Evolutionary conservation across 2,329 filamentous ascomycete genomes (phyloP).

Genomic region (Rachicladosporium sp.): DNA sequence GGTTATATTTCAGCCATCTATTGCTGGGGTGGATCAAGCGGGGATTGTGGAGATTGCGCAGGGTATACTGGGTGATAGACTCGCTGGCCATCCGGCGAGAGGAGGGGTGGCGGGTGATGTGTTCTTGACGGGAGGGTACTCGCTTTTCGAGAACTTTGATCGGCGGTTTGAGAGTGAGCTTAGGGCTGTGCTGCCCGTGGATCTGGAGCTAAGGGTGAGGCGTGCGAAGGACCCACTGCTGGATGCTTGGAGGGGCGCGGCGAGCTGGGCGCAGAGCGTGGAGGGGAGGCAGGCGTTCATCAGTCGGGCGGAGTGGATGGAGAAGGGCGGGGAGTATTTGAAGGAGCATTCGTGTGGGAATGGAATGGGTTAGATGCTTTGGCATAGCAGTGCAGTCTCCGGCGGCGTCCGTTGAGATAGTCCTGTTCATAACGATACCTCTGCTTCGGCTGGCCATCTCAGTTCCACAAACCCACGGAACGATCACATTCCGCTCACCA

Average conservation of each 20-base stretch:
- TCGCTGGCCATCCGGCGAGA: slow-evolving; percentile 43
- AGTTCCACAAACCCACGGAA: too few species aligned
- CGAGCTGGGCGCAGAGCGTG: slow-evolving; percentile 59
- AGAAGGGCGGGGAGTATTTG: slow-evolving; percentile 89
- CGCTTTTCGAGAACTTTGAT: slow-evolving; percentile 75
- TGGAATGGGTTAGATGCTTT: too few species aligned
- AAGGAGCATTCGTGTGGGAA: slow-evolving; percentile 47
- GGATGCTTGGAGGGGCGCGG: slow-evolving; percentile 90
- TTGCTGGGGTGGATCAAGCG: slow-evolving; percentile 93
- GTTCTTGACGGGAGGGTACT: slow-evolving; percentile 90
- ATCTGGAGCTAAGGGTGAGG: slow-evolving; percentile 55
- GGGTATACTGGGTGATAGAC: slow-evolving; percentile 75
- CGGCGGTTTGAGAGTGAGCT: slow-evolving; percentile 65
- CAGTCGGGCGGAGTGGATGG: slow-evolving; percentile 69
- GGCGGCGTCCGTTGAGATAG: too few species aligned
- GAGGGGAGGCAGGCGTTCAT: slow-evolving; percentile 53
- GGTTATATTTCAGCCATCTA: slow-evolving; percentile 96
- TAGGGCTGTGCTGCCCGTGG: slow-evolving; percentile 57
- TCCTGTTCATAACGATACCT: too few species aligned
- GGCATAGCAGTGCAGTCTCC: too few species aligned
- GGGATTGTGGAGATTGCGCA: slow-evolving; percentile 85
- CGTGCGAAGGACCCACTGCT: slow-evolving; percentile 63
- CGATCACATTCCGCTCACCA: too few species aligned
- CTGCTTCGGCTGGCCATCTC: too few species aligned
- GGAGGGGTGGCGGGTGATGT: slow-evolving; percentile 69